Conservation (phyloP, 768 basidiomycete species). For the Naganishia antarctica region DNA sequence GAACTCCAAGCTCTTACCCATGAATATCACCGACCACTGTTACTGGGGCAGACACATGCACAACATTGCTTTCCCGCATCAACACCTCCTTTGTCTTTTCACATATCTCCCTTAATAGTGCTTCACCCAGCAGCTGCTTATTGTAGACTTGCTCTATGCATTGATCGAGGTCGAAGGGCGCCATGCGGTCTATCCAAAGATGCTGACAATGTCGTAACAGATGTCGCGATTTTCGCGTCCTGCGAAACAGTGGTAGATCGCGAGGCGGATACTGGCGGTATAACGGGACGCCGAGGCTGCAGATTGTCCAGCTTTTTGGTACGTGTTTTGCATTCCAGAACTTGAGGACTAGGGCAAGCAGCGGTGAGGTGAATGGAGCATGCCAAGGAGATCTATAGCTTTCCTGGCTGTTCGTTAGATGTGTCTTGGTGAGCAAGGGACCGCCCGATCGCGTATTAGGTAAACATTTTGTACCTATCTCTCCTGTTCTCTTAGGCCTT, state of each 20-base stretch:
- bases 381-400: no score
- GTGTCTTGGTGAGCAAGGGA: no score
- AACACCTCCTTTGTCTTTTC: slow-evolving; percentile 99
- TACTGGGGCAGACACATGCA: slow-evolving; percentile 91
- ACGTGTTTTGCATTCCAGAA: neutral
- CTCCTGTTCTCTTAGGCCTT: no score
- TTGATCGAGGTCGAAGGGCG: slow-evolving; percentile 83
- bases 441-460: no score
- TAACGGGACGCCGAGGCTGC: neutral
- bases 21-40: slow-evolving; percentile 99
- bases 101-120: slow-evolving; percentile 93
- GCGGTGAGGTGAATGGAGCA: no score
- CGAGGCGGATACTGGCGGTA: neutral
- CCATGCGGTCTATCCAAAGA: slow-evolving; percentile 32
- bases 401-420: no score
- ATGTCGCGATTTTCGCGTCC: neutral
- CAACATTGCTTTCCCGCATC: slow-evolving; percentile 97
- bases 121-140: slow-evolving; percentile 92
- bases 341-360: no score
- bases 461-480: no score
- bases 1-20: slow-evolving; percentile 61
- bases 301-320: neutral
- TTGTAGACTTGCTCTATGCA: slow-evolving; percentile 84
- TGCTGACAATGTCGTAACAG: neutral
- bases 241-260: neutral